Conservation (phyloP, 495 filamentous ascomycete genomes). For the Xylaria nigripes region DNA sequence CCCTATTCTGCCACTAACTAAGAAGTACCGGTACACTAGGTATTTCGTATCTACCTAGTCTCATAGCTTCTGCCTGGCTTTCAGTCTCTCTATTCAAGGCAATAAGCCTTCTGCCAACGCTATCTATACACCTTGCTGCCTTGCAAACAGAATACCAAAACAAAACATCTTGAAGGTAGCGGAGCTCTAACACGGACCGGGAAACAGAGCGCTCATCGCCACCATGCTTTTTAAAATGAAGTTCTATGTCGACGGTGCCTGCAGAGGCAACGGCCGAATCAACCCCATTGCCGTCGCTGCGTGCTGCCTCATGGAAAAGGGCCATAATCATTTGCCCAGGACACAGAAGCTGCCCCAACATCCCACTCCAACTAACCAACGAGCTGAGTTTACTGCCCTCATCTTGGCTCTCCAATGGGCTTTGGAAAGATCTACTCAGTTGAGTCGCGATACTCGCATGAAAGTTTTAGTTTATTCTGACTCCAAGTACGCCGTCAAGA, state of each 20-base stretch:
- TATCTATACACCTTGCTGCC: too few relatives aligned
- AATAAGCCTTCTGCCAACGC: too few relatives aligned
- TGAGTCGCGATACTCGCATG: background rate
- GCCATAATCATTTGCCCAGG: background rate
- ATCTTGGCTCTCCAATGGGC: conserved; percentile 33
- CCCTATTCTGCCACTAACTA: too few relatives aligned
- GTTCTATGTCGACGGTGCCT: conserved; percentile 34
- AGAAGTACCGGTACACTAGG: too few relatives aligned
- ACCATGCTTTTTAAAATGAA: conserved; percentile 38
- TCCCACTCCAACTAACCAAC: conserved; percentile 29
- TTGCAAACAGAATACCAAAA: too few relatives aligned
- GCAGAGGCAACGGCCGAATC: conserved; percentile 27
- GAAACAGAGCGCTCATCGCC: too few relatives aligned
- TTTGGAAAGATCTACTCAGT: conserved; percentile 20
- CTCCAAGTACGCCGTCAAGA: conserved; percentile 25
- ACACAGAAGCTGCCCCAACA: background rate
- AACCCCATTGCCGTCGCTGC: conserved; percentile 31
- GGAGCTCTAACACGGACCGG: too few relatives aligned
- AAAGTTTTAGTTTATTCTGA: conserved; percentile 25
- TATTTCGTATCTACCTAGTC: too few relatives aligned
- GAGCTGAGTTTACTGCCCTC: conserved; percentile 33
- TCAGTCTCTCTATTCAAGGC: too few relatives aligned
- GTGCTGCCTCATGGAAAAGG: conserved; percentile 16
- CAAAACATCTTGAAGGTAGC: background rate
- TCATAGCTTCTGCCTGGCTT: too few relatives aligned